These are phyloP conservation scores for Rhodocollybia butyracea DNA, from an alignment of 768 basidiomycete genomes.

Conservation along the genomic window DNA sequence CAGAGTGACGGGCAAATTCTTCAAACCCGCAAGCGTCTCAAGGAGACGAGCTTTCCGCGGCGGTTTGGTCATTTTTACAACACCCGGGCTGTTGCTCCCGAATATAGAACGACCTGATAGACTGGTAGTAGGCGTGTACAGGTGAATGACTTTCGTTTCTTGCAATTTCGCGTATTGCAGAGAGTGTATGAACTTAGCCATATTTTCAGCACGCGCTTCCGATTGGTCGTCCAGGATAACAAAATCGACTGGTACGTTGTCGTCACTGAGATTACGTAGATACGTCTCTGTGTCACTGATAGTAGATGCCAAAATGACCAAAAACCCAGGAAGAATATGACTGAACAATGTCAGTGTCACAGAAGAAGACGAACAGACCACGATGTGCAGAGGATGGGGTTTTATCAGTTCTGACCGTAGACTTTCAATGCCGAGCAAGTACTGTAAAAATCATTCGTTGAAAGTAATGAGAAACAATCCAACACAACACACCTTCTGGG, in stretches of 20 bases:
- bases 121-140: slow-evolving; percentile 70
- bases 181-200: slow-evolving; percentile 47
- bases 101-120: slow-evolving; percentile 50
- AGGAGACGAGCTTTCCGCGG: slow-evolving; percentile 58
- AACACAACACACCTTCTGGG: slow-evolving; percentile 42
- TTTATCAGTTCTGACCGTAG: slow-evolving; percentile 45
- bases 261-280: slow-evolving; percentile 29
- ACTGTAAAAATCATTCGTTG: no score
- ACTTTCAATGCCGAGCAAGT: slow-evolving; percentile 41
- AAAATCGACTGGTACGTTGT: slow-evolving; percentile 45
- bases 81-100: slow-evolving; percentile 47
- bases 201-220: slow-evolving; percentile 52
- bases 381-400: slow-evolving; percentile 43
- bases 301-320: slow-evolving; percentile 39
- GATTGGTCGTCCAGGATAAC: slow-evolving; percentile 66
- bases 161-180: slow-evolving; percentile 32
- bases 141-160: slow-evolving; percentile 64
- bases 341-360: slow-evolving; percentile 54
- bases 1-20: slow-evolving; percentile 47
- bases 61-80: slow-evolving; percentile 70
- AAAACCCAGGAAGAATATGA: slow-evolving; percentile 56
- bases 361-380: slow-evolving; percentile 58
- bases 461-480: background rate
- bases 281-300: slow-evolving; percentile 43
- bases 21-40: slow-evolving; percentile 58